Base-by-base conservation (phyloP, 495 filamentous ascomycete species). In the Neurospora hispaniola region DNA sequence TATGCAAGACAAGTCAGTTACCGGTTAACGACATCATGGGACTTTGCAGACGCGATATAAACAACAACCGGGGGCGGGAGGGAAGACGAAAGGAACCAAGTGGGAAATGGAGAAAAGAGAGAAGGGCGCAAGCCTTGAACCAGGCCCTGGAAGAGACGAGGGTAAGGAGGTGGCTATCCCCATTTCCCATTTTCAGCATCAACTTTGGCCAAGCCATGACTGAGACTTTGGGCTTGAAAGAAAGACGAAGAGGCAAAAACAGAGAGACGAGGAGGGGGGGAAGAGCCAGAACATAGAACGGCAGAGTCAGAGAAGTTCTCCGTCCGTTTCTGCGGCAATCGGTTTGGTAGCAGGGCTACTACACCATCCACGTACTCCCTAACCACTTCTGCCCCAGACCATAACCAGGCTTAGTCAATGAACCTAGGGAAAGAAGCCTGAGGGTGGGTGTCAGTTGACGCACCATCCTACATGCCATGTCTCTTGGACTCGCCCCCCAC, bases 1-100 rank as follows among this genome's bases (percentile, higher is more conserved):
- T 66, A 66, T 93, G 79, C 69, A 76, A 73, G 73, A 72, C 46
- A 69, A 71, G 48, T 31, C 74, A 72, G 59, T 70, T 70, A 71
- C 42, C 76, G 76, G 79, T 83, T 78, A 83, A 79, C 77, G 54
- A 72, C 79, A 74, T 75, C 27, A 66, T 66, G 54, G 44, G 70
- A 48, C 70, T 71, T 69, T 44, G 72, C 71, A 71, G 41, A 69
- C 68, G 43, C 48, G 20, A 70, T 73, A 73, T 73, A 71, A 72
- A 71, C 74, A 62, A 62, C 54, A 66, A 66, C 27, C 27, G 54
- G 27, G 54, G 42, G 27, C 71, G 23, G 16, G 35, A 73, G 69
- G 35, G 44, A 59, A 42, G 16, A 66, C 9, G 54, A 66, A 66
- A 35, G 14, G 27, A 66, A 27, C 54, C 54, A 66, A 66, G 54